Evolutionary conservation across 140 eudicot genomes (phyloP), one percentile per base, ranked within the genome.

Genomic region (Bidens hawaiensis): DNA sequence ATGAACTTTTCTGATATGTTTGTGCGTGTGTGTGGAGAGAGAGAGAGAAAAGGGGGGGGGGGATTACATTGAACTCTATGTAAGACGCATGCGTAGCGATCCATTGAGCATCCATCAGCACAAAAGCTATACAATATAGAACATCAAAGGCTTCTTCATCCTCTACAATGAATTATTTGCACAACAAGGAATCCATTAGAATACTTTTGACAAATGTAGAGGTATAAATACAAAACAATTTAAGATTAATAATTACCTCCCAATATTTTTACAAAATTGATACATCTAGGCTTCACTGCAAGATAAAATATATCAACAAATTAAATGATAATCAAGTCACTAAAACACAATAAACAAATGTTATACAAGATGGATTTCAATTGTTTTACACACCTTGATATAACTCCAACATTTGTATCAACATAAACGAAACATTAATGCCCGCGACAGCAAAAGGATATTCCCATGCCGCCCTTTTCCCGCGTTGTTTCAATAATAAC

Each of bases 401-500:
- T 40, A 93, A 65, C 75, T 93, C 99, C 68, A 93, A 67, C 99
- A 93, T 85, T 61, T 93, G 99, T 50, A 80, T 85, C 72, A 93
- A 77, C 99, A 93, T 93, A 62, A 80, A 93, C 28, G 99, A 59
- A n/a, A 93, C 52, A 56, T 93, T 93, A 40, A 93, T 75, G 64
- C 99, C 96, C 58, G 95, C 99, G 4, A 88, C 90, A 47, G 99
- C 99, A 61, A 93, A 93, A 48, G 99, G 99, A 60, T 93, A 93
- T 47, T 93, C 99, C 99, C 99, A 93, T 12, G 58, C 43, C 21
- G 95, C 87, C 56, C 84, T 82, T 38, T 65, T 56, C 25, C 96
- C 96, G 16, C 78, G 81, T 80, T 88, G 79, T 81, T 93, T 93
- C 69, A 72, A 75, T 76, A 93, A 72, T 69, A 93, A 76, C 94